Percentiles rank a stretch among this genome's conserved stretches.
Evolutionary conservation across 805 yeast species (phyloP).

Genomic region (Zygosaccharomyces kombuchaensis): DNA sequence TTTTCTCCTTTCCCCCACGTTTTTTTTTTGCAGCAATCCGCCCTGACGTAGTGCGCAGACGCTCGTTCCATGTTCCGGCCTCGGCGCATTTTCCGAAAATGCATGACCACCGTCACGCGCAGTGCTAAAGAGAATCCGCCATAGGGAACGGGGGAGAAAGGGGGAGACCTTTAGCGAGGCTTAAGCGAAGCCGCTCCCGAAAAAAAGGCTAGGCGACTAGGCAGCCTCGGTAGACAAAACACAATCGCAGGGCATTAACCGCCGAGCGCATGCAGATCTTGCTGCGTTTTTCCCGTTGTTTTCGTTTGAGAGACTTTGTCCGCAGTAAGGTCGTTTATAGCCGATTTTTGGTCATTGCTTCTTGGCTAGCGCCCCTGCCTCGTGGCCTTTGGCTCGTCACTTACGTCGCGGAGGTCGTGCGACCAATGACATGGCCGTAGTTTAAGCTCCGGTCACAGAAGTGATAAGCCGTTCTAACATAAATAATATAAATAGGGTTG

Average conservation of each 20-base stretch:
- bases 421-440: constrained; percentile 4
- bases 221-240: neutral
- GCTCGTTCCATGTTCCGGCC: neutral
- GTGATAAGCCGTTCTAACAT: constrained; percentile 1
- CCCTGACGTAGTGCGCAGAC: neutral
- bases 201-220: neutral
- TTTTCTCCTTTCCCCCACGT: neutral
- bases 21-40: constrained; percentile 1
- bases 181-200: neutral
- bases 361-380: neutral
- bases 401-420: neutral
- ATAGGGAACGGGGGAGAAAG: neutral
- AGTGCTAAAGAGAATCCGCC: neutral
- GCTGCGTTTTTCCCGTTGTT: neutral
- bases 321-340: neutral
- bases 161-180: neutral
- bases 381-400: neutral
- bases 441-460: constrained; percentile 1
- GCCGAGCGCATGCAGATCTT: neutral
- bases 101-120: constrained; percentile 11
- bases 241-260: neutral
- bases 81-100: constrained; percentile 2
- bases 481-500: constrained; percentile 5
- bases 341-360: neutral
- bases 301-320: neutral